These are phyloP conservation scores for Mycena floridula DNA, from an alignment of 768 basidiomycete genomes.

Conservation along the genomic window DNA sequence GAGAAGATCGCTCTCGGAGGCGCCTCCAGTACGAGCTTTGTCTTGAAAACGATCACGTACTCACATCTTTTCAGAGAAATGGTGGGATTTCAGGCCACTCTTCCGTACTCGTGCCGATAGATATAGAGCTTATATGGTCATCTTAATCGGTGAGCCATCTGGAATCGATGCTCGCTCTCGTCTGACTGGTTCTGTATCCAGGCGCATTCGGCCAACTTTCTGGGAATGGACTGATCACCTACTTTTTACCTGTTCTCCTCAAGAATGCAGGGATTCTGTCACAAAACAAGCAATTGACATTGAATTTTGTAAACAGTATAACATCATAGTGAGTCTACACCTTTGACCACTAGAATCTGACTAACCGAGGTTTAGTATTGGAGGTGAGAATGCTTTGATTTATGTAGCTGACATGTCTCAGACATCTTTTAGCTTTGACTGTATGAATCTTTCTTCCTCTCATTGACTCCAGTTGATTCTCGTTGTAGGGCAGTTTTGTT, in stretches of 20 bases:
- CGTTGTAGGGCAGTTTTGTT: conserved; percentile 33
- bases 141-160: conserved; percentile 34
- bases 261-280: conserved; percentile 41
- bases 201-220: conserved; percentile 35
- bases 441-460: conserved; percentile 18
- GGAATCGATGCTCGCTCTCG: neutral
- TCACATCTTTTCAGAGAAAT: conserved; percentile 26
- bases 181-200: neutral
- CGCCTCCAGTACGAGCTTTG: conserved; percentile 28
- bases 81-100: conserved; percentile 51
- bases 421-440: conserved; percentile 25
- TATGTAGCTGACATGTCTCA: no score
- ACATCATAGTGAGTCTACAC: conserved; percentile 35
- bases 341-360: neutral
- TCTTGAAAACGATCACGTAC: neutral
- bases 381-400: no score
- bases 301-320: conserved; percentile 48
- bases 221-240: conserved; percentile 44
- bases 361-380: neutral
- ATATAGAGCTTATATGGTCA: conserved; percentile 44
- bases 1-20: conserved; percentile 43
- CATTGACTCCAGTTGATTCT: neutral
- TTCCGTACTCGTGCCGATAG: conserved; percentile 40
- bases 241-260: conserved; percentile 40
- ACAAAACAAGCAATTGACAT: conserved; percentile 32